Evolutionary conservation across 352 stramenopile species (phyloP), one percentile per base, ranked within the genome.

Genomic region (Globisporangium irregulare): DNA sequence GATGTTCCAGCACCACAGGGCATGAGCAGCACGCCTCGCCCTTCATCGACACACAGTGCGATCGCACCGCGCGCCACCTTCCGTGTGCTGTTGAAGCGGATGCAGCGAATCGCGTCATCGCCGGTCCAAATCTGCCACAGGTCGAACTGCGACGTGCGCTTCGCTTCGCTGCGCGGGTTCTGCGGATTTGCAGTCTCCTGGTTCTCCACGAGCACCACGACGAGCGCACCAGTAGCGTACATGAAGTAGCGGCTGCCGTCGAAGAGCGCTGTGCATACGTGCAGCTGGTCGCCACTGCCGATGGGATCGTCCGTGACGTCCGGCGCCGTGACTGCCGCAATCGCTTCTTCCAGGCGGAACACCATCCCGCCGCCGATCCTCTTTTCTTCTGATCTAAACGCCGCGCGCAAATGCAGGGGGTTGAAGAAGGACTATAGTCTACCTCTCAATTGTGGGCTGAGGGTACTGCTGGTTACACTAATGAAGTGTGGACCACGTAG

Each of bases 61-160:
- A 94, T 20, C 0, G 84, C 84, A 0, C 84, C 86, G 7, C 81
- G 75, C 12, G 81, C 83, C 1, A 69, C 71, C 27, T 80, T 88
- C 46, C 79, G 80, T 34, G 70, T 82, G 1, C 62, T 56, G 60
- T 92, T 91, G 66, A 88, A 90, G 36, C 75, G 69, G 63, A 91
- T 76, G 69, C 82, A 89, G 38, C 67, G 61, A 1, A 93, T 62
- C 1, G 59, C 27, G 32, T 84, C 81, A 24, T 78, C 67, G 20
- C 72, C 73, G 50, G 87, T 70, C 79, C 79, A 92, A 22, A 89
- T 78, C 70, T 94, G 86, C 82, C 84, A 91, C 29, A 92, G 71
- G 62, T 85, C 80, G 59, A 92, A 91, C 62, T 76, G 71, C 24
- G 79, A 84, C 43, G 59, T 36, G 46, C 71, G 77, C 53, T 69